These are phyloP conservation scores for Dendrobium chrysotoxum DNA, from an alignment of 106 monocot species.

Conservation along the genomic window DNA sequence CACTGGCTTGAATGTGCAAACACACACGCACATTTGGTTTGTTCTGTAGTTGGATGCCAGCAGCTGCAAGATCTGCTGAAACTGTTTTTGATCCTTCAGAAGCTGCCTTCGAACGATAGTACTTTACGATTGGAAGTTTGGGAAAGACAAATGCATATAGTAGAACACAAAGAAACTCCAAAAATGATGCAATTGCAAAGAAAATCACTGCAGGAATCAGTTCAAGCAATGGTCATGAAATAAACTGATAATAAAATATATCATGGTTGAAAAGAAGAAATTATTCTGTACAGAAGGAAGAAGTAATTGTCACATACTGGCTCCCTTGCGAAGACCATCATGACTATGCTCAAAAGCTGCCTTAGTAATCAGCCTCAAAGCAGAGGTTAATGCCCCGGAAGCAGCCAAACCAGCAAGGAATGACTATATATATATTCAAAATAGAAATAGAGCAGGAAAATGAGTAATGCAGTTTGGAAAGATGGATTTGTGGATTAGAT, in stretches of 20 bases:
- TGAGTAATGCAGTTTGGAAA: background rate
- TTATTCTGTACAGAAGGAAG: background rate
- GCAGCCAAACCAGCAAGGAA: conserved; percentile 54
- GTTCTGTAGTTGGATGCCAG: conserved; percentile 22
- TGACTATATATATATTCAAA: conserved; percentile 23
- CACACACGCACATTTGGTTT: background rate
- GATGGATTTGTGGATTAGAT: background rate
- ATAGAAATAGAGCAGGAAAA: background rate
- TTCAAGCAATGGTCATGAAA: background rate
- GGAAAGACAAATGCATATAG: conserved; percentile 45
- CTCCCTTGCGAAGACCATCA: conserved; percentile 56
- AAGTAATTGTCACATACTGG: conserved; percentile 21
- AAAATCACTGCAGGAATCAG: conserved; percentile 19
- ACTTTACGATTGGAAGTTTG: conserved; percentile 34
- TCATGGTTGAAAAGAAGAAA: background rate
- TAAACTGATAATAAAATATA: background rate
- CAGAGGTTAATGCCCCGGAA: conserved; percentile 45
- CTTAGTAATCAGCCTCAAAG: conserved; percentile 43
- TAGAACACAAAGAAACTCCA: conserved; percentile 40
- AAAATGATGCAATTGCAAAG: conserved; percentile 23
- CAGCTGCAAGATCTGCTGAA: conserved; percentile 45
- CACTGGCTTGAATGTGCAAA: background rate
- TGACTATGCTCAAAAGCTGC: conserved; percentile 37
- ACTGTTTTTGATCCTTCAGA: conserved; percentile 29
- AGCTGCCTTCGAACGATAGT: conserved; percentile 22